Evolutionary conservation across 2,329 filamentous ascomycete genomes (phyloP).

Genomic region (Ceratocystis colombiana): DNA sequence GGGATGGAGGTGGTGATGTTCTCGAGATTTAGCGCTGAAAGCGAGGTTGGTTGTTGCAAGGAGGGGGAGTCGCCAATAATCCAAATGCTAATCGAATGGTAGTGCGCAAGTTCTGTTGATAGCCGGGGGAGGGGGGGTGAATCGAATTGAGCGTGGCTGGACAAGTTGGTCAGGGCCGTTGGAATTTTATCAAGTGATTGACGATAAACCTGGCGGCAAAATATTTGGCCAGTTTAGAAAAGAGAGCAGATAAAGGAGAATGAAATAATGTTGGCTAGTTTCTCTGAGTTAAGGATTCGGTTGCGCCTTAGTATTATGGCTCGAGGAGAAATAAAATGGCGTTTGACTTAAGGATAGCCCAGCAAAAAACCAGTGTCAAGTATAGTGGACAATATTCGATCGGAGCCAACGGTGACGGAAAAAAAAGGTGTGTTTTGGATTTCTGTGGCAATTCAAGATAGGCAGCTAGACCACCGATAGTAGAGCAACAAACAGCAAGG

Average conservation of each 20-base stretch:
- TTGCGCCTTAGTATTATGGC: not conserved
- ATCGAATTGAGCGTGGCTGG: not conserved
- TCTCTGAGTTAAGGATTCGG: not conserved
- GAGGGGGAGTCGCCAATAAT: constrained; percentile 1
- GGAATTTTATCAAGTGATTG: not conserved
- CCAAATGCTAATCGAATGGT: not conserved
- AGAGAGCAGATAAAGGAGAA: not conserved
- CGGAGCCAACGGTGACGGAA: constrained; percentile 6
- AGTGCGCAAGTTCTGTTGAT: not conserved
- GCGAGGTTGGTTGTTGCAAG: not conserved
- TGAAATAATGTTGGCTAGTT: not conserved
- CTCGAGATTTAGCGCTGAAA: not conserved
- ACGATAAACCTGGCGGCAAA: not conserved
- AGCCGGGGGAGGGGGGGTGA: not conserved
- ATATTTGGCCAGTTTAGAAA: not conserved
- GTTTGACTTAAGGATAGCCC: not conserved
- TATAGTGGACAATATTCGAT: constrained; percentile 2
- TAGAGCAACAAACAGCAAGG: not conserved
- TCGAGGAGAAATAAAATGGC: not conserved
- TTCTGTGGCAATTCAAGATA: not conserved
- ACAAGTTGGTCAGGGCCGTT: not conserved
- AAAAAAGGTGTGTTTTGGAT: not conserved
- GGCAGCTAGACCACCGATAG: not conserved
- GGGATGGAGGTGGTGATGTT: not conserved
- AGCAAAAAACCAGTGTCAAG: not conserved